Evolutionary conservation across 305 asterid species (phyloP).

Genomic region (Withania somnifera): DNA sequence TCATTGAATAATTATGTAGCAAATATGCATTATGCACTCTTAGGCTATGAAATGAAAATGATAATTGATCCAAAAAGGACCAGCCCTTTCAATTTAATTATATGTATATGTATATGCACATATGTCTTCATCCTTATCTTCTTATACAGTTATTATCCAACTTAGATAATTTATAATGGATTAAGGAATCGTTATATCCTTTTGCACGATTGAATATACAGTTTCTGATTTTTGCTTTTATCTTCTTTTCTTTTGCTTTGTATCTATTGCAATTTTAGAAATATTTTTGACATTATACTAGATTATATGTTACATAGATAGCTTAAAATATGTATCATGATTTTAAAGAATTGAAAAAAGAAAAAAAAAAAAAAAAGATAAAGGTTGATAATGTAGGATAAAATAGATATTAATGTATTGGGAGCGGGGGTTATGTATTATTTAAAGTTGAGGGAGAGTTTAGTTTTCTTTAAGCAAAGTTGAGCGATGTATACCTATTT

Average conservation of each 20-base stretch:
- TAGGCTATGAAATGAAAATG: neutral
- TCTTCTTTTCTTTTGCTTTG: neutral
- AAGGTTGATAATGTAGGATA: too few species aligned
- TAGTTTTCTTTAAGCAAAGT: too few species aligned
- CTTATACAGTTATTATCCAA: constrained; percentile 2
- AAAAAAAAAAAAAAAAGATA: too few species aligned
- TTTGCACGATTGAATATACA: neutral
- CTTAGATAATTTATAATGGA: neutral
- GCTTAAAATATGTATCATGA: too few species aligned
- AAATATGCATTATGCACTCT: neutral
- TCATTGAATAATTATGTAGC: neutral
- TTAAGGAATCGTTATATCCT: neutral
- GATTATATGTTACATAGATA: neutral
- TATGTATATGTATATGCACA: neutral
- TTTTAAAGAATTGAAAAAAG: too few species aligned
- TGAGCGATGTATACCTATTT: too few species aligned
- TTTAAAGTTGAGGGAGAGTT: too few species aligned
- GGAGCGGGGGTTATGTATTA: too few species aligned
- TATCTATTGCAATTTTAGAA: neutral
- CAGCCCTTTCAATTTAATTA: neutral
- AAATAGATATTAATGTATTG: too few species aligned
- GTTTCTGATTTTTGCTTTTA: neutral
- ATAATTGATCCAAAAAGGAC: neutral
- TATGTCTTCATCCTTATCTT: neutral
- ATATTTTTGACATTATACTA: neutral